Evolutionary conservation across 176 grass and related monocot genomes (phyloP).

Genomic region (Urochloa ruziziensis): DNA sequence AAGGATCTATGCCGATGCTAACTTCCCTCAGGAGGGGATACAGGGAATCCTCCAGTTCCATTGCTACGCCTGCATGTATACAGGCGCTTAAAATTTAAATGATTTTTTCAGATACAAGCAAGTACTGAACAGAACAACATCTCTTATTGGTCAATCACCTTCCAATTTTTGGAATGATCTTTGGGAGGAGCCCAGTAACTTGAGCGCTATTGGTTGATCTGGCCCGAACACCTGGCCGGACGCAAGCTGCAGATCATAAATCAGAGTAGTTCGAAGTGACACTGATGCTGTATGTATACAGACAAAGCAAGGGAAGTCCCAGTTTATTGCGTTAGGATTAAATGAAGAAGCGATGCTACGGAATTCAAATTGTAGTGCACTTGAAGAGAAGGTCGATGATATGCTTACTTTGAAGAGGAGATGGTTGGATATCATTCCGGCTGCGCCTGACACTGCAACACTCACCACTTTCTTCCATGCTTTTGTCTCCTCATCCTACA

Average conservation of each 20-base stretch:
- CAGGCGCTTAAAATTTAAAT: not conserved
- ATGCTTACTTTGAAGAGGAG: conserved; percentile 87
- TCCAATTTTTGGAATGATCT: conserved; percentile 86
- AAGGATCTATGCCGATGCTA: conserved; percentile 83
- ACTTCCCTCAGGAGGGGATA: conserved; percentile 93
- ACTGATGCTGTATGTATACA: too few species aligned
- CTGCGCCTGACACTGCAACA: conserved; percentile 81
- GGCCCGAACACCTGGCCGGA: conserved; percentile 89
- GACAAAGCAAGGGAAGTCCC: too few species aligned
- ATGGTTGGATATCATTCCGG: conserved; percentile 97
- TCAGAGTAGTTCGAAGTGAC: not conserved
- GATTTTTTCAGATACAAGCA: not conserved
- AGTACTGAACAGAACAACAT: not conserved
- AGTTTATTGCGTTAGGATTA: too few species aligned
- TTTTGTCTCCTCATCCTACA: conserved; percentile 68
- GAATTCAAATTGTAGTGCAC: too few species aligned
- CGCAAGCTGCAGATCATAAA: conserved; percentile 50
- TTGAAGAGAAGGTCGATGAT: too few species aligned
- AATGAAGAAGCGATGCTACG: too few species aligned
- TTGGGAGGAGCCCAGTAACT: conserved; percentile 85
- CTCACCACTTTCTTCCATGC: conserved; percentile 87
- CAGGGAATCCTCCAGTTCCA: conserved; percentile 94
- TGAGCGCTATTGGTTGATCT: conserved; percentile 86
- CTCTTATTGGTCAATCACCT: conserved; percentile 34
- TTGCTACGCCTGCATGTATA: conserved; percentile 61